Conservation (phyloP, 768 basidiomycete genomes). For the Termitomyces sp. region DNA sequence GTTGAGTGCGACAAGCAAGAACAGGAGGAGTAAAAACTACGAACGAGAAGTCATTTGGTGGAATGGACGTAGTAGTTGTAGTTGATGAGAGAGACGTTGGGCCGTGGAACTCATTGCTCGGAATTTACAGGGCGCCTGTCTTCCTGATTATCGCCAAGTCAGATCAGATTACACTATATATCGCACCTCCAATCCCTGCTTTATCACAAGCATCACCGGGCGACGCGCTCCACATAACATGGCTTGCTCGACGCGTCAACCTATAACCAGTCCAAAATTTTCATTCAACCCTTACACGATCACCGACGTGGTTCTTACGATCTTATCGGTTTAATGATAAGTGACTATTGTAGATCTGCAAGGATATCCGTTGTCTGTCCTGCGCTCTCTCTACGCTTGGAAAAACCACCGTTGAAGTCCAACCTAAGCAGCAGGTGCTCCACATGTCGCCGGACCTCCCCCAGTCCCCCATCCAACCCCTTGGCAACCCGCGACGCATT, state of each 20-base stretch:
- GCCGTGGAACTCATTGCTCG: slow-evolving; percentile 36
- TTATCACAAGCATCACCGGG: slow-evolving; percentile 3
- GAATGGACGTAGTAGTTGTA: slow-evolving; percentile 51
- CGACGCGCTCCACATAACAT: slow-evolving; percentile 8
- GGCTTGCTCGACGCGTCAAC: neutral
- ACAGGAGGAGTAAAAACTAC: slow-evolving; percentile 10
- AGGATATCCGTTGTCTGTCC: slow-evolving; percentile 32
- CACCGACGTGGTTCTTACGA: neutral
- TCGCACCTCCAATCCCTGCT: slow-evolving; percentile 13
- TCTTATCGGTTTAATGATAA: slow-evolving; percentile 13
- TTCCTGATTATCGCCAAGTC: slow-evolving; percentile 18
- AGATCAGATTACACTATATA: slow-evolving; percentile 16
- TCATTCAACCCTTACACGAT: slow-evolving; percentile 7
- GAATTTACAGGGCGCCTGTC: slow-evolving; percentile 25
- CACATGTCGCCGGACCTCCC: slow-evolving; percentile 72
- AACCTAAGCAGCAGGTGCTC: slow-evolving; percentile 79
- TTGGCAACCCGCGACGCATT: slow-evolving; percentile 48
- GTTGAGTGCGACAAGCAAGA: slow-evolving; percentile 7
- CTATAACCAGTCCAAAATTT: neutral
- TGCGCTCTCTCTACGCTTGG: slow-evolving; percentile 36
- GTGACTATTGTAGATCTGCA: slow-evolving; percentile 19
- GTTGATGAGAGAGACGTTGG: slow-evolving; percentile 60
- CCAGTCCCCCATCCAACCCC: slow-evolving; percentile 51
- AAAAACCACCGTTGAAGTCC: slow-evolving; percentile 81
- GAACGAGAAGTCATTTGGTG: slow-evolving; percentile 50